These are phyloP conservation scores for Phytophthora citrophthora DNA, from an alignment of 352 stramenopile species.

Conservation along the genomic window DNA sequence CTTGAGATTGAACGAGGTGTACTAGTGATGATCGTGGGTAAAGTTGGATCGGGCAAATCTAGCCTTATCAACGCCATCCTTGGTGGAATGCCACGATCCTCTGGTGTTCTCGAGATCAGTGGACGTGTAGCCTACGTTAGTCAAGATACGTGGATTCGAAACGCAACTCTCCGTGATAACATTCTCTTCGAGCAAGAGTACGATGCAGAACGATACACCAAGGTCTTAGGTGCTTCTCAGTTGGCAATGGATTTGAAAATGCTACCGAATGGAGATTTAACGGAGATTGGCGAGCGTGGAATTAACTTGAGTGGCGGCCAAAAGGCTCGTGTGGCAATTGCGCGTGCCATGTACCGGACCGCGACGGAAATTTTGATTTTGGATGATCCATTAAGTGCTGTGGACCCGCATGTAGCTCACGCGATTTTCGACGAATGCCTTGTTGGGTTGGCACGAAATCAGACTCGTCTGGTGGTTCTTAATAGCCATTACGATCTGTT, in stretches of 20 bases:
- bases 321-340: slow-evolving; percentile 85
- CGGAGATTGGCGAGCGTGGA: slow-evolving; percentile 65
- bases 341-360: slow-evolving; percentile 90
- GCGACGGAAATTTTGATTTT: slow-evolving; percentile 92
- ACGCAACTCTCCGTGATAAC: slow-evolving; percentile 90
- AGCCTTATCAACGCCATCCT: slow-evolving; percentile 60
- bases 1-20: slow-evolving; percentile 68
- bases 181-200: slow-evolving; percentile 82
- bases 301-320: slow-evolving; percentile 71
- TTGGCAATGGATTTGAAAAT: slow-evolving; percentile 47
- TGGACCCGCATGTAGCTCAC: slow-evolving; percentile 95
- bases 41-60: slow-evolving; percentile 60
- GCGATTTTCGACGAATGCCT: slow-evolving; percentile 94
- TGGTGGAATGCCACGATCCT: slow-evolving; percentile 48
- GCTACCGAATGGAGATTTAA: slow-evolving; percentile 60
- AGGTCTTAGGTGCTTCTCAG: slow-evolving; percentile 45
- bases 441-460: slow-evolving; percentile 45
- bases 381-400: slow-evolving; percentile 94
- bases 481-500: slow-evolving; percentile 93
- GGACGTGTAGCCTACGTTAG: slow-evolving; percentile 77
- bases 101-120: slow-evolving; percentile 27
- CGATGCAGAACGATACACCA: slow-evolving; percentile 40
- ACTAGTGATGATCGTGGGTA: slow-evolving; percentile 63
- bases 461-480: slow-evolving; percentile 91
- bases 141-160: slow-evolving; percentile 94